phyloP scores from a whole-genome alignment of 108 stramenopile species.

The Aureococcus anophagefferens region DNA sequence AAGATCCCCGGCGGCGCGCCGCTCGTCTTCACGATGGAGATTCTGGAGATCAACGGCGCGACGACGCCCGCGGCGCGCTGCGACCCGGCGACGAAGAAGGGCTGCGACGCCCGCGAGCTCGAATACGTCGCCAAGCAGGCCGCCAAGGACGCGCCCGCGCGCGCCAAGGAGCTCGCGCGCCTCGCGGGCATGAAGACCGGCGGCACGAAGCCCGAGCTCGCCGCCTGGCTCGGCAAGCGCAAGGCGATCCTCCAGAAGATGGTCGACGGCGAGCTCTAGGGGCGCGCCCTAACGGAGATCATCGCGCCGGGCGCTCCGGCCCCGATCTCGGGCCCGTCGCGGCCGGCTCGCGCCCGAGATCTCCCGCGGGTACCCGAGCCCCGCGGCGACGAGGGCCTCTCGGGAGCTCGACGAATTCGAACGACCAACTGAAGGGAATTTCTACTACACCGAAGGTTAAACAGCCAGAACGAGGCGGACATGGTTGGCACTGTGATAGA shows the following conservation, averaged over 20 bases:
- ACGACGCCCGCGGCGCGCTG: neutral
- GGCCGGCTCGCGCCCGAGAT: too few relatives aligned
- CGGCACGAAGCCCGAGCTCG: neutral
- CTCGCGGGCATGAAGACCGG: neutral
- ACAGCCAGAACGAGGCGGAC: too few relatives aligned
- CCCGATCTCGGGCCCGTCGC: too few relatives aligned
- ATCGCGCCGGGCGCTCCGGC: too few relatives aligned
- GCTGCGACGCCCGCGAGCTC: neutral
- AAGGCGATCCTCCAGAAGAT: neutral
- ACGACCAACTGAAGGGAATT: too few relatives aligned
- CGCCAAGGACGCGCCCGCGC: neutral
- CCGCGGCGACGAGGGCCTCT: too few relatives aligned
- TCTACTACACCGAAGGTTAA: too few relatives aligned
- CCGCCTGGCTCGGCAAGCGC: neutral
- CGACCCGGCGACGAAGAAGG: neutral
- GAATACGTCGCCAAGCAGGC: neutral
- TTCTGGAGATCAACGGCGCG: constrained; percentile 58
- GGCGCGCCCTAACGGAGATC: too few relatives aligned
- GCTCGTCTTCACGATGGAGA: constrained; percentile 79
- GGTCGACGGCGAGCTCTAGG: too few relatives aligned
- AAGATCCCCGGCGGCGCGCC: constrained; percentile 63
- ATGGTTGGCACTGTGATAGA: too few relatives aligned
- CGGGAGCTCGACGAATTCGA: too few relatives aligned
- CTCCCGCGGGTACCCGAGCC: too few relatives aligned
- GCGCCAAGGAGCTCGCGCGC: neutral